phyloP scores from a whole-genome alignment of 1,284 basidiomycete species.

The Malassezia japonica region DNA sequence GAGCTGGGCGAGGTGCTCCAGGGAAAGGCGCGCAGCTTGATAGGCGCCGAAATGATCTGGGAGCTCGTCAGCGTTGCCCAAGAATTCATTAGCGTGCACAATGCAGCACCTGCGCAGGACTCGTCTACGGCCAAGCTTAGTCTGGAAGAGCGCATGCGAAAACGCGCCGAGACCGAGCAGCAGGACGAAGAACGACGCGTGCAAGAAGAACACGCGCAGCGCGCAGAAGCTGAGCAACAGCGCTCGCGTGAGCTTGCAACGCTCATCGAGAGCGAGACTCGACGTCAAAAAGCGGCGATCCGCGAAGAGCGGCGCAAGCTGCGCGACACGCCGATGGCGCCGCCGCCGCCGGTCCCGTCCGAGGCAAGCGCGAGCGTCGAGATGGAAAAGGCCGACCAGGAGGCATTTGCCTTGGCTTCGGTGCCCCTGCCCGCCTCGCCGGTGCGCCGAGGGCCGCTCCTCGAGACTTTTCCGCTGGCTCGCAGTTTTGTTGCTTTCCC shows the following conservation, averaged over 20 bases:
- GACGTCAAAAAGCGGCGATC: slow-evolving; percentile 27
- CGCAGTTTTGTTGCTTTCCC: slow-evolving; percentile 25
- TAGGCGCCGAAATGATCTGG: slow-evolving; percentile 48
- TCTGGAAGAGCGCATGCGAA: slow-evolving; percentile 41
- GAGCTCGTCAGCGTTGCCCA: slow-evolving; percentile 40
- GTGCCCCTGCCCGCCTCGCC: not conserved
- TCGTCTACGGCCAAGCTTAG: slow-evolving; percentile 25
- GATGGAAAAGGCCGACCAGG: not conserved
- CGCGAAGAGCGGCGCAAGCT: slow-evolving; percentile 19
- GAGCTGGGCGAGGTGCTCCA: slow-evolving; percentile 25
- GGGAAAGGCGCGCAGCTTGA: slow-evolving; percentile 26
- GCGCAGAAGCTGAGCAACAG: slow-evolving; percentile 19
- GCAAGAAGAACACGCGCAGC: slow-evolving; percentile 14
- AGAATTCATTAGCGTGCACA: slow-evolving; percentile 37
- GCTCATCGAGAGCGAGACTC: slow-evolving; percentile 32
- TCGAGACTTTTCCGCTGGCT: slow-evolving; percentile 22
- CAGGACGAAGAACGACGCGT: slow-evolving; percentile 10
- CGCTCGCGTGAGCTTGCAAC: slow-evolving; percentile 31
- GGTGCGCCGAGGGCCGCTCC: slow-evolving; percentile 23
- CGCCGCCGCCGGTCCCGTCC: not conserved
- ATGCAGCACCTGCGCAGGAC: slow-evolving; percentile 19
- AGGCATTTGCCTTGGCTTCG: not conserved
- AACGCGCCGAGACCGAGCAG: slow-evolving; percentile 30
- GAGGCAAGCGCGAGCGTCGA: slow-evolving; percentile 2
- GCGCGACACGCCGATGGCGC: slow-evolving; percentile 2